Evolutionary conservation across 129 eudicot genomes (phyloP), one percentile per base, ranked within the genome.

Genomic region (Flaveria linearis): DNA sequence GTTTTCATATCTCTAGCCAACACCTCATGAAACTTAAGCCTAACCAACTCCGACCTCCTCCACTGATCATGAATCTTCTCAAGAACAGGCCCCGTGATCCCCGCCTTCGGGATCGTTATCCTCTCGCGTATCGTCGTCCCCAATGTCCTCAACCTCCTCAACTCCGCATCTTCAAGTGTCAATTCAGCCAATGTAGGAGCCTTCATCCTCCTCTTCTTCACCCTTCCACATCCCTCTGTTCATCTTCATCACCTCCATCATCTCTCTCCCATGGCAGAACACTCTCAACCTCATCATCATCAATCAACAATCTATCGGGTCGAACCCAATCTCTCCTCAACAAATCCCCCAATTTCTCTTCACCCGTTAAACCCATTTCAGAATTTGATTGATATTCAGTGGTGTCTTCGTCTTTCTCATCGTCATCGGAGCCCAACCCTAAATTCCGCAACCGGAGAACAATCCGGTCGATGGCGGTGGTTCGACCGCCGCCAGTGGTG

Each of bases 1-100:
- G 97, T 93, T 83, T 79, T 93, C 98, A 93, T 93, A 78, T 93
- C 98, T 64, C 86, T 85, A 0, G 98, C 97, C 80, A 93, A 82
- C 11, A 75, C 85, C 73, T 93, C 98, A 15, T 93, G 98, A 81
- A 93, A 93, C 81, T 88, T 93, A 70, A 93, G 82, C 78, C 98
- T 85, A 65, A 93, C 98, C 62, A 93, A 73, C 82, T 93, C 98
- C 25, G 78, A 85, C 46, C 81, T 90, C 88, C 97, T 84, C 98
- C 98, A 93, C 42, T 87, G 85, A 36, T 91, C 93, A 81, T 93
- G 97, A 69, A 93, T 88, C 82, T 88, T 88, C 74, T 93, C 93
- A 36, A 91, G 79, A 68, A 93, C 96, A 0, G 82, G 71, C 1
- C 74, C 85, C 0, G 98, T 93, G 58, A 93, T 75, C 28, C 98